A percentile compares a stretch with the other conserved stretches of the same genome.
Conservation (phyloP, 1,284 basidiomycete species). For the Flammula alnicola region DNA sequence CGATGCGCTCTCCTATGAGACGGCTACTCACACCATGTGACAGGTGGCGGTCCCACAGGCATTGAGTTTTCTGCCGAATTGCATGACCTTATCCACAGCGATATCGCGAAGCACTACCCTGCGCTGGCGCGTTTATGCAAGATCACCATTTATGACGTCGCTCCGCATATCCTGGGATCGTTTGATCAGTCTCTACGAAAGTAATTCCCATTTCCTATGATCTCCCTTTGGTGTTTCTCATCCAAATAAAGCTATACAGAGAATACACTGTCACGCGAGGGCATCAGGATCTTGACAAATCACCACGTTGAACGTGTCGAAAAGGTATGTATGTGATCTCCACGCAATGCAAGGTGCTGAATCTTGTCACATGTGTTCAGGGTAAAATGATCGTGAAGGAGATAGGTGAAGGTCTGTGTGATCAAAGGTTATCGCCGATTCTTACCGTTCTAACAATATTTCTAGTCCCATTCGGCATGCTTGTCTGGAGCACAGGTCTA, state of each 20-base stretch:
- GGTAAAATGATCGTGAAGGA: conserved; percentile 65
- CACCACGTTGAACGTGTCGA: conserved; percentile 84
- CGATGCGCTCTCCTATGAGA: too few relatives aligned
- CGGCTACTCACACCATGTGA: neutral
- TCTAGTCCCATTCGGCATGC: conserved; percentile 76
- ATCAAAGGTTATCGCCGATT: too few relatives aligned
- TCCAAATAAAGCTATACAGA: conserved; percentile 59
- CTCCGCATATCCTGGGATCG: conserved; percentile 77
- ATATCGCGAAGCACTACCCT: conserved; percentile 73
- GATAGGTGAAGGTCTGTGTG: conserved; percentile 58
- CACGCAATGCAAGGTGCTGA: neutral
- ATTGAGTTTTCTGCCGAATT: conserved; percentile 89
- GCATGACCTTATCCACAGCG: conserved; percentile 81
- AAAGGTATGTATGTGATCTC: conserved; percentile 43
- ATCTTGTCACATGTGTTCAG: conserved; percentile 33
- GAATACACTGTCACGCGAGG: conserved; percentile 77
- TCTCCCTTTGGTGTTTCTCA: conserved; percentile 1
- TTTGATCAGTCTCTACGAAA: conserved; percentile 76
- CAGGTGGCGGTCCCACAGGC: conserved; percentile 75
- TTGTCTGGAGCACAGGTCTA: conserved; percentile 88
- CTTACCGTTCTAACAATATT: too few relatives aligned
- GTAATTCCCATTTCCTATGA: conserved; percentile 40
- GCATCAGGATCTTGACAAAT: conserved; percentile 76
- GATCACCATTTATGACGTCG: conserved; percentile 84
- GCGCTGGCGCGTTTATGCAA: conserved; percentile 62